Percentiles rank a stretch among this genome's conserved stretches.
Conservation (phyloP, 805 yeast genomes). For the Debaryomyces maramus region DNA sequence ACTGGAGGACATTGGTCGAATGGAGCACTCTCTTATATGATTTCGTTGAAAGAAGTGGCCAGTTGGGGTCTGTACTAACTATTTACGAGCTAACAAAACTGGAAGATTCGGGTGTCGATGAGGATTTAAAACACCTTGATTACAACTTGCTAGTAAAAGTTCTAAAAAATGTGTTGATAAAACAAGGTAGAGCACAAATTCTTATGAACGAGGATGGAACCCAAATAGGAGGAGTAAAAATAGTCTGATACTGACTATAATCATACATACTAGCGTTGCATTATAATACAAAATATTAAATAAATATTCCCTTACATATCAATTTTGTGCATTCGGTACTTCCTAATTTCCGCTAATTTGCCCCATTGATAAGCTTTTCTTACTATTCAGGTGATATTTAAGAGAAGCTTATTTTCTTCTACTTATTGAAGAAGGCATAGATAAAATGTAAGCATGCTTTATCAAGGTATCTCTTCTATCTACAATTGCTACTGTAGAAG, state of each 20-base stretch:
- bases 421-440: constrained; percentile 2
- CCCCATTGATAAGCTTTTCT: not conserved
- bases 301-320: too few relatives aligned
- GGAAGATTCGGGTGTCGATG: constrained; percentile 52
- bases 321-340: too few relatives aligned
- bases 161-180: constrained; percentile 54
- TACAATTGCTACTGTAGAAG: not conserved
- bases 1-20: constrained; percentile 55
- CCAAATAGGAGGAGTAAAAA: constrained; percentile 75
- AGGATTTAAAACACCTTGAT: constrained; percentile 67
- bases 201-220: constrained; percentile 63
- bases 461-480: constrained; percentile 10
- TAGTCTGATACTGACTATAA: constrained; percentile 43
- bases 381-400: not conserved
- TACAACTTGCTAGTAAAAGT: constrained; percentile 52
- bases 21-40: constrained; percentile 39
- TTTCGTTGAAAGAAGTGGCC: constrained; percentile 68
- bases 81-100: constrained; percentile 75
- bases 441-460: constrained; percentile 1
- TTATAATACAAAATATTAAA: too few relatives aligned
- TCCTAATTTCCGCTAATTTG: too few relatives aligned
- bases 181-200: constrained; percentile 70
- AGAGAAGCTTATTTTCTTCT: not conserved
- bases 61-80: constrained; percentile 73
- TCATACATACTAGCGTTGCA: too few relatives aligned